Base-by-base conservation (phyloP, 176 grass and related monocot genomes). In the Calamus simplicifolius region DNA sequence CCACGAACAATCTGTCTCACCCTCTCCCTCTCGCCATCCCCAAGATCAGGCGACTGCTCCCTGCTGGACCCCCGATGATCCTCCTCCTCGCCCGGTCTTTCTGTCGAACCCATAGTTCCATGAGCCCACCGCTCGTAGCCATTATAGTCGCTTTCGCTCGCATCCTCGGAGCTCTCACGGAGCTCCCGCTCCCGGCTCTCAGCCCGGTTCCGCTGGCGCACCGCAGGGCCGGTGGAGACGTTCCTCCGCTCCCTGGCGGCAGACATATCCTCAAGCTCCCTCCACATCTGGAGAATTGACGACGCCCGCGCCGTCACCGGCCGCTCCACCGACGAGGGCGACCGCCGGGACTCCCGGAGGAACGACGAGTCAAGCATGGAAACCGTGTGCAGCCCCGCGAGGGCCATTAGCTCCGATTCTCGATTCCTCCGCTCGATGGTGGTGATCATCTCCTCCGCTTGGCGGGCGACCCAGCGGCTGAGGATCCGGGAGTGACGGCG, bases 31-130 rank as follows among this genome's bases (percentile, higher is more conserved):
- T 72, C 74, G 31, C 71, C 64, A 16, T 74, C 79, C 18, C 56
- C 54, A 48, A 75, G 49, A 29, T 84, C 90, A 2, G 86, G 86
- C 57, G 86, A 90, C 23, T 81, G 76, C 91, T 90, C 83, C 5
- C 83, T 76, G 74, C 77, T 95, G 60, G 82, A 89, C 68, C 80
- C 52, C 30, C 16, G 59, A n/a, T 28, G 38, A 48, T 72, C 64
- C 56, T 70, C 71, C 23, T 75, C 65, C 38, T 71, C 79, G 2
- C 58, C 52, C 4, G 16, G 27, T 0, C 77, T 81, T 65, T 25
- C 23, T 2, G 29, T n/a, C 18, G 21, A 43, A 50, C 50, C 68
- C 4, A 59, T 6, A 29, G 58, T 48, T 26, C 31, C 48, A 5
- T 57, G 35, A 28, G 68, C 28, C 70, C 50, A 73, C 3, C 51